Evolutionary conservation across 2,329 filamentous ascomycete genomes (phyloP), one percentile per base, ranked within the genome.

Genomic region (Arthroderma uncinatum): DNA sequence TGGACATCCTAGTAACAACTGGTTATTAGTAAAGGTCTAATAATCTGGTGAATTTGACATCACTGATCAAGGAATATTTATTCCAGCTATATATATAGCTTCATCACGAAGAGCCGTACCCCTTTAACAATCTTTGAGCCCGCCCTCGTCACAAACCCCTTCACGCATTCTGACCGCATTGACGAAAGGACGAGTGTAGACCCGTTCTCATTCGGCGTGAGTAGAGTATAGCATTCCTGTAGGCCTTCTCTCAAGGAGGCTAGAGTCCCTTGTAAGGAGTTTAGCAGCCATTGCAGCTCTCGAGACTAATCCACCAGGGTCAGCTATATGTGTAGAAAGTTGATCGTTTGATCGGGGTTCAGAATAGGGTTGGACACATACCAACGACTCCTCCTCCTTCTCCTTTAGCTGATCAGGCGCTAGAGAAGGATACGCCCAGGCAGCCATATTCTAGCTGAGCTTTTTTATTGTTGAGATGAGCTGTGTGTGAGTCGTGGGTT

Each of bases 81-180:
- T 7, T 19, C 8, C 8, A 14, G 8, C 12, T 21, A 42, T 42
- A 21, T 42, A n/a, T 42, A 12, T 8, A 5, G 23, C n/a, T 12
- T 48, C 25, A n/a, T 5, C 44, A 28, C 12, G 19, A 6, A 23
- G 1, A 53, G 14, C 79, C 84, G 64, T 77, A 91, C 88, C 63
- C 90, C 92, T 70, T 95, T 95, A 61, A 95, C 86, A 62, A 98
- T 86, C 54, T 86, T 83, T n/a, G 89, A 89, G 39, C 93, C 93
- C 36, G 95, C 83, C 56, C 93, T 83, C 0, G 92, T 97, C 59
- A 97, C 82, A 65, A 89, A 88, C 16, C 93, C 93, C 71, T 98
- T 98, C 61, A 97, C 84, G 63, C 82, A 83, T 74, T 98, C 93
- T 57, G 89, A 92, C 57, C 91, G 82, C 57, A 86, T 81, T 12